These are phyloP conservation scores for Hericium erinaceus DNA, from an alignment of 768 basidiomycete species.

Conservation along the genomic window DNA sequence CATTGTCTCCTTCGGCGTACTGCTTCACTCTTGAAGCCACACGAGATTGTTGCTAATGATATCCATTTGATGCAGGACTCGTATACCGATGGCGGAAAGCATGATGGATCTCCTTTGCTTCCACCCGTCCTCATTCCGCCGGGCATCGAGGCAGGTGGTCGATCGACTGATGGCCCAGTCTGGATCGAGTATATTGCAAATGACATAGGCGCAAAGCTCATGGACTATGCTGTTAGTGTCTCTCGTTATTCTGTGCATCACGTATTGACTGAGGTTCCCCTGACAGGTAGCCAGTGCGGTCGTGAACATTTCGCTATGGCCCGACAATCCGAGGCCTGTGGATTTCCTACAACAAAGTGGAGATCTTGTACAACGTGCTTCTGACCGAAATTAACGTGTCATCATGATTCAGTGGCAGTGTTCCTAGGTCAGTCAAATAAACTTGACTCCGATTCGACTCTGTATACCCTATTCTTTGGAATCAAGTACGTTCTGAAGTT, in stretches of 20 bases:
- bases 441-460: slow-evolving; percentile 36
- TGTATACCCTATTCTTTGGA: slow-evolving; percentile 46
- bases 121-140: slow-evolving; percentile 35
- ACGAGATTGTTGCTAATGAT: not conserved
- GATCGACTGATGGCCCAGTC: slow-evolving; percentile 39
- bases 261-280: not conserved
- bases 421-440: slow-evolving; percentile 37
- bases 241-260: not conserved
- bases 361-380: not conserved
- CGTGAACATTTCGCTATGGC: slow-evolving; percentile 41
- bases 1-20: slow-evolving; percentile 44
- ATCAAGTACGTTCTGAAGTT: slow-evolving; percentile 32
- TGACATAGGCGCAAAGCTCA: slow-evolving; percentile 29
- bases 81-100: slow-evolving; percentile 40
- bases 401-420: slow-evolving; percentile 23
- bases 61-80: slow-evolving; percentile 26
- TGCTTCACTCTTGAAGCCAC: slow-evolving; percentile 5
- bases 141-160: slow-evolving; percentile 37
- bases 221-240: slow-evolving; percentile 38
- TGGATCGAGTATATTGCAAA: slow-evolving; percentile 42
- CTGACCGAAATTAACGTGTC: not conserved
- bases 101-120: slow-evolving; percentile 34
- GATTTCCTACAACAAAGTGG: slow-evolving; percentile 42
- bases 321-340: slow-evolving; percentile 34
- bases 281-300: slow-evolving; percentile 27